A percentile compares a stretch with the other conserved stretches of the same genome.
Conservation (phyloP, 495 filamentous ascomycete genomes). For the Aspergillus campestris region DNA sequence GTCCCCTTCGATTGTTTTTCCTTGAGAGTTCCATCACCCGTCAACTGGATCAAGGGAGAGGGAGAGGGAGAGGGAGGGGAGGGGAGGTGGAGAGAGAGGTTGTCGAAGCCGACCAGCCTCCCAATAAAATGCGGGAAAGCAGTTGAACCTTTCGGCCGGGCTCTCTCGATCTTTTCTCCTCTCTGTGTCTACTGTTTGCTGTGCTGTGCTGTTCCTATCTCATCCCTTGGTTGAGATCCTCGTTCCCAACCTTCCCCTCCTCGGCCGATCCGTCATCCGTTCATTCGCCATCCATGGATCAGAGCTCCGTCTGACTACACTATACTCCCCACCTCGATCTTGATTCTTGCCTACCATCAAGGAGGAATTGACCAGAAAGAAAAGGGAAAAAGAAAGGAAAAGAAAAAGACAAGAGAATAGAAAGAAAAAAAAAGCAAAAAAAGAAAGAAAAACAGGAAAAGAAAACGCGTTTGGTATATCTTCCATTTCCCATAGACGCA, state of each 20-base stretch:
- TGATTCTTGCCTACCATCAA: not conserved
- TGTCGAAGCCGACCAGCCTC: slow-evolving; percentile 12
- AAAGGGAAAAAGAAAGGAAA: slow-evolving; percentile 4
- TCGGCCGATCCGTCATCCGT: slow-evolving; percentile 6
- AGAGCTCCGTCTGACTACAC: slow-evolving; percentile 7
- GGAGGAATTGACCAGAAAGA: not conserved
- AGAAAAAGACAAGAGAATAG: not conserved
- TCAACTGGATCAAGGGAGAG: not conserved
- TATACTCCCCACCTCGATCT: not conserved
- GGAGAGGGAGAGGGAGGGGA: too few relatives aligned
- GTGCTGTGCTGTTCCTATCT: not conserved
- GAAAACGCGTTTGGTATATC: not conserved
- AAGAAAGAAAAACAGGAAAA: slow-evolving; percentile 5
- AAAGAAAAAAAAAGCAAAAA: not conserved
- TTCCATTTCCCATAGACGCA: too few relatives aligned
- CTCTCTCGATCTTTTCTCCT: slow-evolving; percentile 3
- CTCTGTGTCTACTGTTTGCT: not conserved
- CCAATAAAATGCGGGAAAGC: slow-evolving; percentile 13
- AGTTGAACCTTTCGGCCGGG: slow-evolving; percentile 4
- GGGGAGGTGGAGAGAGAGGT: too few relatives aligned
- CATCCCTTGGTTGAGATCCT: slow-evolving; percentile 2
- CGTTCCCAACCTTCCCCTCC: slow-evolving; percentile 8
- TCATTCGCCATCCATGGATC: slow-evolving; percentile 7
- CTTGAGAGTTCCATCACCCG: not conserved
- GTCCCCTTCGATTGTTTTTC: too few relatives aligned